phyloP scores from a whole-genome alignment of 768 basidiomycete species.

The Tubosaeta sp. region DNA sequence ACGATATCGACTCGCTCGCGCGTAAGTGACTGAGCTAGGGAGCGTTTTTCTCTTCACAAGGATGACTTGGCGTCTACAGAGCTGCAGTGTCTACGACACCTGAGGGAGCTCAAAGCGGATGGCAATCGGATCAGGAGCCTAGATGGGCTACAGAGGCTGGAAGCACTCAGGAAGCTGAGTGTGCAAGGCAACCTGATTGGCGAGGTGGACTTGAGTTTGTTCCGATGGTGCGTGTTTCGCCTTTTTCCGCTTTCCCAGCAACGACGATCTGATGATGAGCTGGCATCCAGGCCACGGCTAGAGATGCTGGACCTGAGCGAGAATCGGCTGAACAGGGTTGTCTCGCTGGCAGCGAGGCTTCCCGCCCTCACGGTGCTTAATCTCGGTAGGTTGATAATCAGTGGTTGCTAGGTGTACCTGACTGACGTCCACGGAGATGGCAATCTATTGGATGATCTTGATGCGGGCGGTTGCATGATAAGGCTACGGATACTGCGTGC shows the following conservation, averaged over 20 bases:
- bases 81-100: constrained; percentile 74
- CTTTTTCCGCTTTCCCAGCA: constrained; percentile 3
- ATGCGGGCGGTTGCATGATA: constrained; percentile 51
- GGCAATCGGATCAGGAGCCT: constrained; percentile 71
- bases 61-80: constrained; percentile 44
- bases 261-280: constrained; percentile 10
- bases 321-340: constrained; percentile 60
- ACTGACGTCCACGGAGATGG: constrained; percentile 48
- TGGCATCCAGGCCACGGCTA: constrained; percentile 45
- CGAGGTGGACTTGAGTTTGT: constrained; percentile 53
- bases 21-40: constrained; percentile 52
- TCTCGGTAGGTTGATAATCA: constrained; percentile 59
- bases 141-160: constrained; percentile 75
- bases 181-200: constrained; percentile 69
- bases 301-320: constrained; percentile 81
- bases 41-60: not conserved
- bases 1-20: constrained; percentile 81
- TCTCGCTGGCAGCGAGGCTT: constrained; percentile 53
- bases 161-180: constrained; percentile 79
- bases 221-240: constrained; percentile 54
- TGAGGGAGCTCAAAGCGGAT: constrained; percentile 89
- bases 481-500: constrained; percentile 79
- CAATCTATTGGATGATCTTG: constrained; percentile 60
- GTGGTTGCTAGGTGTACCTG: constrained; percentile 7
- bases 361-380: constrained; percentile 69